These are phyloP conservation scores for Diaporthe longicolla DNA, from an alignment of 2,329 filamentous ascomycete species.

Conservation along the genomic window DNA sequence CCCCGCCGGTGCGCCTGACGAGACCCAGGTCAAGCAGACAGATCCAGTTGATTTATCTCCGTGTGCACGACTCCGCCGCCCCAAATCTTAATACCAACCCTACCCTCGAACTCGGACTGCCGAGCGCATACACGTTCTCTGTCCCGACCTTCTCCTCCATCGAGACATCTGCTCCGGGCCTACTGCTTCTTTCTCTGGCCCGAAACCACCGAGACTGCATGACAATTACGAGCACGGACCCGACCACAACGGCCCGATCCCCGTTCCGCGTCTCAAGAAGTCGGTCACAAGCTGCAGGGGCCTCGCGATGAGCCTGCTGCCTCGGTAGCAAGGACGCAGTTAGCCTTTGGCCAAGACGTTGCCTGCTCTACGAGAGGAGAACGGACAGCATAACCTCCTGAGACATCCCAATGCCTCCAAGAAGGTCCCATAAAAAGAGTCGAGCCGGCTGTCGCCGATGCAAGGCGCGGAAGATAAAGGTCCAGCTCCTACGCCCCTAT, in stretches of 20 bases:
- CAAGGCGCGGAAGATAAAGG: slow-evolving; percentile 80
- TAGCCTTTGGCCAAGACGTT: slow-evolving; percentile 28
- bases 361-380: neutral
- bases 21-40: neutral
- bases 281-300: slow-evolving; percentile 14
- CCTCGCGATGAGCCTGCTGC: slow-evolving; percentile 34
- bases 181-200: neutral
- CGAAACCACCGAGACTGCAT: neutral
- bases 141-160: neutral
- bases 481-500: slow-evolving; percentile 48
- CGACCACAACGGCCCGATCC: slow-evolving; percentile 5
- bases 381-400: neutral
- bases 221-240: slow-evolving; percentile 19
- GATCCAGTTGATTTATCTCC: slow-evolving; percentile 12
- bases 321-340: slow-evolving; percentile 37
- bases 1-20: slow-evolving; percentile 17
- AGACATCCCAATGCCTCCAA: slow-evolving; percentile 67
- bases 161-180: slow-evolving; percentile 6
- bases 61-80: neutral
- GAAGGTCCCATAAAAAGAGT: slow-evolving; percentile 79
- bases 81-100: slow-evolving; percentile 19
- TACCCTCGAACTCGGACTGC: slow-evolving; percentile 16
- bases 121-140: neutral
- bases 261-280: slow-evolving; percentile 1
- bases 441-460: slow-evolving; percentile 75